Evolutionary conservation across 208 protist genomes (phyloP), one percentile per base, ranked within the genome.

Genomic region (Herpetomonas samuelpessoai): DNA sequence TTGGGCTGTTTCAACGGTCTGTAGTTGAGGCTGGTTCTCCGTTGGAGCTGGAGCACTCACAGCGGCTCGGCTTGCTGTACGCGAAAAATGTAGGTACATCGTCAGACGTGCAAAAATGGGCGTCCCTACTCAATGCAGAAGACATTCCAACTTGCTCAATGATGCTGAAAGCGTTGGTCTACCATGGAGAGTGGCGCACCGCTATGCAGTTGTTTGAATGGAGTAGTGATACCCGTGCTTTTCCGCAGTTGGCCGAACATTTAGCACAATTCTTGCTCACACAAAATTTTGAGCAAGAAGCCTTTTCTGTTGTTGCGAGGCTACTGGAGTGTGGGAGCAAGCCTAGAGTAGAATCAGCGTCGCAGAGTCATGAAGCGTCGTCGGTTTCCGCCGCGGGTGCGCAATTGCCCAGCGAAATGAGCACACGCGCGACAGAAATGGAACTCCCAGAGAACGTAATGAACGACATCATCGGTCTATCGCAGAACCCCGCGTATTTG

Each of bases 121-220:
- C 74, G 28, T 76, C 67, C 4, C 46, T 90, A 41, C 84, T 90
- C 56, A 65, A 72, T 18, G 79, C 69, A 30, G 83, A 90, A 25
- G 68, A 69, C 24, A 59, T 90, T 2, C 79, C 83, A 2, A 62
- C 79, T 12, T 81, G 68, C 25, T 47, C 79, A 10, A 63, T 90
- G 22, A 63, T 90, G 64, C 67, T 90, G 16, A 83, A 86, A 53
- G 83, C 83, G 1, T 66, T 90, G 28, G 73, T 90, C 31, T 71
- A 58, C 21, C 83, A 86, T 50, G 62, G 80, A 41, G 50, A 81
- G 28, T 90, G 83, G 83, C 30, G 63, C 19, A 80, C 69, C 0
- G 83, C 83, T 4, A 53, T 90, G 10, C 60, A 72, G 21, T 38
- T 90, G 19, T 73, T 80, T 41, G 41, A 64, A 35, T 64, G 55